Evolutionary conservation across 768 basidiomycete species (phyloP), one percentile per base, ranked within the genome.

Genomic region (Phanerochaete sordida): DNA sequence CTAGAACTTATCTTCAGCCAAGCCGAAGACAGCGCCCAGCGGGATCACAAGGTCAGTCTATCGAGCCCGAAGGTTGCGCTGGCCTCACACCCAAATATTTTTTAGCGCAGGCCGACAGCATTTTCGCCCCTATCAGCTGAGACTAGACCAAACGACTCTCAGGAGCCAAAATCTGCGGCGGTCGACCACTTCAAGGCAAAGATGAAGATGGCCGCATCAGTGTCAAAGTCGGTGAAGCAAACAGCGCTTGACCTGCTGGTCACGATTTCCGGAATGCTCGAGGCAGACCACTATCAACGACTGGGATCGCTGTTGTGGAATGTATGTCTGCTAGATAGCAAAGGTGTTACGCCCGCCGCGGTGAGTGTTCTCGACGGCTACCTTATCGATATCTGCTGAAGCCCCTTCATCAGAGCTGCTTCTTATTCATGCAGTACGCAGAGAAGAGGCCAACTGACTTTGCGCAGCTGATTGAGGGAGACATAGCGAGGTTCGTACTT

Each of bases 361-460:
- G 19, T 74, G 83, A 30, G 89, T 88, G 59, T 56, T n/a, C n/a
- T n/a, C n/a, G 84, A 71, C n/a, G 26, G 9, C 19, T 37, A 47
- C 26, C 21, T 9, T 57, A 35, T 35, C 33, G 6, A 35, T 35
- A 31, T n/a, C n/a, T n/a, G n/a, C n/a, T 37, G 46, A 26, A 33
- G 24, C 47, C 19, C 16, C 13, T 35, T 35, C 33, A 35, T 61
- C 28, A 77, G 76, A 66, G 83, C 3, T 85, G 82, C 64, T 90
- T 86, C 68, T 72, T 91, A 24, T 60, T 84, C 26, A 90, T 89
- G 86, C 86, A 88, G 69, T 87, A 83, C 63, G 87, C 85, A 0
- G 90, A 90, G 69, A 87, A 82, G 72, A 73, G 72, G 0, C 76
- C 84, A 0, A 58, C 74, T 33, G 79, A 82, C n/a, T 72, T 86